phyloP scores from a whole-genome alignment of 257 asterid species.

The Linaria vulgaris region DNA sequence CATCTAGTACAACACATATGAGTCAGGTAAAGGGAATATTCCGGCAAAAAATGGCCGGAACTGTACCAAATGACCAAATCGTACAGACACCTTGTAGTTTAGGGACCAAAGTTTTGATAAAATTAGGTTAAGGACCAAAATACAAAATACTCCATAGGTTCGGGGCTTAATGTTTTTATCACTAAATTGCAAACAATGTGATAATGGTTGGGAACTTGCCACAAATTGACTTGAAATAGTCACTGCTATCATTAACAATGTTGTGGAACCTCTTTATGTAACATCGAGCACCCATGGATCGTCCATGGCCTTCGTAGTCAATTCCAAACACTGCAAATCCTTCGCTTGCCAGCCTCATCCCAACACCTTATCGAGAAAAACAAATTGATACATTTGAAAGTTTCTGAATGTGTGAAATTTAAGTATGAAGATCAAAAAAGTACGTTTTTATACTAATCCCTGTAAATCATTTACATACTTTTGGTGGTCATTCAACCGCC shows the following conservation, averaged over 20 bases:
- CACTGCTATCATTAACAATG: conserved; percentile 63
- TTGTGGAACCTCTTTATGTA: conserved; percentile 79
- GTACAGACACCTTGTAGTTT: too few relatives aligned
- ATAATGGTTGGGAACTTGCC: conserved; percentile 59
- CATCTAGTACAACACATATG: too few relatives aligned
- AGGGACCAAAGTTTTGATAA: too few relatives aligned
- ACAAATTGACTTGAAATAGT: conserved; percentile 69
- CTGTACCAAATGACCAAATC: too few relatives aligned
- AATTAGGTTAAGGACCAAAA: too few relatives aligned
- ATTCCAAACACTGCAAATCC: conserved; percentile 88
- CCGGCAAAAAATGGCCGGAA: too few relatives aligned
- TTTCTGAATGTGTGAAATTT: neutral
- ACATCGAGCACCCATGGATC: conserved; percentile 80
- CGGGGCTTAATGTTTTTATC: too few relatives aligned
- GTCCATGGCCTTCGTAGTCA: conserved; percentile 97
- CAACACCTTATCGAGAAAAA: conserved; percentile 51
- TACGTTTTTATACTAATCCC: neutral
- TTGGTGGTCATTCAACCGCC: too few relatives aligned
- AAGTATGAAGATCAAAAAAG: neutral
- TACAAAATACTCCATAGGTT: too few relatives aligned
- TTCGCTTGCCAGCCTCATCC: conserved; percentile 57
- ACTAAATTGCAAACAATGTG: too few relatives aligned
- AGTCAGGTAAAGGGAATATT: too few relatives aligned
- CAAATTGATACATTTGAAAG: neutral
- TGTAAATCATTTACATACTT: neutral